Base-by-base conservation (phyloP, 2,329 filamentous ascomycete genomes). In the Stagonosporopsis vannaccii region DNA sequence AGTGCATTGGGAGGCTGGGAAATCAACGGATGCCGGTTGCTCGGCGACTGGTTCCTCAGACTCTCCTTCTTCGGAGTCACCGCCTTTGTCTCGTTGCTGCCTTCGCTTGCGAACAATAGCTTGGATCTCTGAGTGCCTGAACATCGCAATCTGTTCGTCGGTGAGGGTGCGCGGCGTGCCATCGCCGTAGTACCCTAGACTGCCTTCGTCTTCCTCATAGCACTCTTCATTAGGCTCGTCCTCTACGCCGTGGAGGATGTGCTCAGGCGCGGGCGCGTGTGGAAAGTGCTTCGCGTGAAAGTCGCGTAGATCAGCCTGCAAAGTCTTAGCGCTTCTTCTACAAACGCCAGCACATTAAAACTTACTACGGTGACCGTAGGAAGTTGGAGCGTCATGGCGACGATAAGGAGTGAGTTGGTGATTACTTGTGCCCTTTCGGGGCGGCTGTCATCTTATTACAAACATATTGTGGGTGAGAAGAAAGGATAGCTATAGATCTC, bases 101-200 rank as follows among this genome's bases (percentile, higher is more conserved):
- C 65, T 64, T 13, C 70, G 69, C 56, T 70, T 66, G 50, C 69
- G 71, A 17, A 90, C 79, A 35, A 96, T 79, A 12, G 85, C 78
- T 69, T 95, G 88, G 20, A 96, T 84, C 75, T 98, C 94, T 2
- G 90, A 94, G 71, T 96, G 91, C 59, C 93, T 85, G 73, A 97
- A 97, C 59, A 97, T 94, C 49, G 86, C 86, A 65, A 97, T 91
- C 79, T 97, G 91, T 66, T 92, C 90, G 69, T 97, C 91, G 9
- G 93, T 97, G 67, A 98, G 81, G 17, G 92, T 97, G 36, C 94
- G 89, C 73, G 95, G 95, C 59, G 87, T 86, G 3, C 94, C 93
- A 70, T 98, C 93, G 1, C 85, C 77, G 65, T 98, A 98, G 75
- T 91, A 94, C 17, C 92, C 94, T 15, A 97, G 80, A 1, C 79